phyloP scores from a whole-genome alignment of 1,284 basidiomycete species.

The Rhodotorula sp. region DNA sequence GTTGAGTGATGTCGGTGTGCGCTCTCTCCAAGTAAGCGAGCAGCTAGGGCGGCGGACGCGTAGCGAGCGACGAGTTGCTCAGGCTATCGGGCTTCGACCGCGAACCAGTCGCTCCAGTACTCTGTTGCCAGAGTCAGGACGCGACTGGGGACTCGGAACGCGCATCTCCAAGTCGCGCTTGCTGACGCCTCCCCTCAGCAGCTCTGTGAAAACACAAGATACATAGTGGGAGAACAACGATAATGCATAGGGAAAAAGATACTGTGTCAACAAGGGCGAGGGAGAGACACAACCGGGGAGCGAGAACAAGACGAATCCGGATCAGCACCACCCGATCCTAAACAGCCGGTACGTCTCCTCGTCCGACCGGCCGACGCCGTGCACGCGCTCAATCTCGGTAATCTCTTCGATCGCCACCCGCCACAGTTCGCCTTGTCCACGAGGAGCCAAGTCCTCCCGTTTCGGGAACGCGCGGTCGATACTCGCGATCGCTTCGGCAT shows the following conservation, averaged over 20 bases:
- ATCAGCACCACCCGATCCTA: constrained; percentile 16
- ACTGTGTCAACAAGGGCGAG: not conserved
- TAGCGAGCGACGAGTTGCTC: no score
- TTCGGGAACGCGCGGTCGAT: constrained; percentile 61
- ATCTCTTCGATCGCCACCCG: constrained; percentile 25
- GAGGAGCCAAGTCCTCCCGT: constrained; percentile 9
- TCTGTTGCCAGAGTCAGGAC: no score
- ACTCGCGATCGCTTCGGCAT: constrained; percentile 60
- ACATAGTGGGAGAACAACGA: no score
- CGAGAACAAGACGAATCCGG: not conserved
- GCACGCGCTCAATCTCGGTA: constrained; percentile 31
- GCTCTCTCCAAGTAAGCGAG: no score
- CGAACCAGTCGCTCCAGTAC: no score
- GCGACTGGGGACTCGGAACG: no score
- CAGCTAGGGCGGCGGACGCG: no score
- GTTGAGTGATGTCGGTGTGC: not conserved
- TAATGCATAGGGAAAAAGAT: no score
- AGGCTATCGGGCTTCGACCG: no score
- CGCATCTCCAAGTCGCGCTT: no score
- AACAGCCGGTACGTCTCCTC: constrained; percentile 27
- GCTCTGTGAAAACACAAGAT: no score
- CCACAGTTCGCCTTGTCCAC: constrained; percentile 8
- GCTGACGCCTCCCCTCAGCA: no score
- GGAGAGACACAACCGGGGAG: not conserved
- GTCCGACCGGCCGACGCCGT: constrained; percentile 36